Conservation (phyloP, 1,284 basidiomycete species). For the Athelia psychrophila region DNA sequence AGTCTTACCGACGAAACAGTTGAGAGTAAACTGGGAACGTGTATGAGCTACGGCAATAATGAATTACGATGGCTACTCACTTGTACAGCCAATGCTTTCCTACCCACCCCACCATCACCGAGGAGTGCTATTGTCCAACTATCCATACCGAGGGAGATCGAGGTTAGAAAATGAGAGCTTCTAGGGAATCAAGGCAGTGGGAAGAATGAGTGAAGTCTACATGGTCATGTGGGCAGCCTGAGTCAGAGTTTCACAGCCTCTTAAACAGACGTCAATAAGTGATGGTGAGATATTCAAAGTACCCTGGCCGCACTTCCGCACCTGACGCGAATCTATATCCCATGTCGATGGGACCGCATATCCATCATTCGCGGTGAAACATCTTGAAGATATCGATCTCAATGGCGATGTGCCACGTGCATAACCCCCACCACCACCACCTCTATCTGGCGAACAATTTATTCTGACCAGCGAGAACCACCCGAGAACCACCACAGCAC, state of each 20-base stretch:
- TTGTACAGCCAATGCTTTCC: constrained; percentile 95
- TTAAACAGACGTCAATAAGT: constrained; percentile 11
- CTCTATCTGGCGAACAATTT: not conserved
- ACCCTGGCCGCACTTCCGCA: too few species aligned
- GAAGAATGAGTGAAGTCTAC: not conserved
- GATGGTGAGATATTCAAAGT: too few species aligned
- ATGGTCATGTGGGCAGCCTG: too few species aligned
- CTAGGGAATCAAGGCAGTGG: not conserved
- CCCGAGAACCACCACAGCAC: too few species aligned
- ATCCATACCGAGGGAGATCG: constrained; percentile 62
- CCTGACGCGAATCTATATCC: too few species aligned
- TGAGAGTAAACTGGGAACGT: constrained; percentile 75
- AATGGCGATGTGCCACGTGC: not conserved
- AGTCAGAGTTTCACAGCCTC: constrained; percentile 14
- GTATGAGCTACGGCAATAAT: not conserved
- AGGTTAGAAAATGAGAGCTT: not conserved
- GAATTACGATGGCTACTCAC: constrained; percentile 40
- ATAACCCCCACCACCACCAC: too few species aligned
- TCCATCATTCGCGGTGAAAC: not conserved
- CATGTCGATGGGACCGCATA: not conserved
- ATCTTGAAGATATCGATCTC: not conserved
- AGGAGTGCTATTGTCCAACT: constrained; percentile 92
- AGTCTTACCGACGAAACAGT: constrained; percentile 83
- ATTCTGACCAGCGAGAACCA: not conserved
- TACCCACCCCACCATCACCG: constrained; percentile 97